Percentiles rank a stretch among this genome's conserved stretches.
phyloP scores from a whole-genome alignment of 2,329 filamentous ascomycete genomes.

The Penicillium sp. region DNA sequence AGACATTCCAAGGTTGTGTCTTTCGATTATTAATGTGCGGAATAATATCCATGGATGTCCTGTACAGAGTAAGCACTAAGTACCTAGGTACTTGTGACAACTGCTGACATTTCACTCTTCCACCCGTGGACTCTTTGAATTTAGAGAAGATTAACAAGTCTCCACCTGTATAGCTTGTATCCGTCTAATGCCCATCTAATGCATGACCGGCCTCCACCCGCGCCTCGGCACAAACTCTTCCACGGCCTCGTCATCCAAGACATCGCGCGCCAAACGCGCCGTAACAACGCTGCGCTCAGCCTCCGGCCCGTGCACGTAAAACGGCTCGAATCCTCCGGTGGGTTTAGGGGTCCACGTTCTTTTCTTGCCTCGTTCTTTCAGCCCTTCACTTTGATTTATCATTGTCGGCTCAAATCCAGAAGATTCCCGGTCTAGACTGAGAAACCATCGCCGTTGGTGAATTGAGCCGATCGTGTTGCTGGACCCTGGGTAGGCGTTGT shows the following conservation, averaged over 20 bases:
- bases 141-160: too few relatives aligned
- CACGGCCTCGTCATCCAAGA: constrained; percentile 62
- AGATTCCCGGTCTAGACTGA: constrained; percentile 59
- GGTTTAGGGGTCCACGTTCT: constrained; percentile 30
- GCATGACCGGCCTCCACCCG: constrained; percentile 53
- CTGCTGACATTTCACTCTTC: background rate
- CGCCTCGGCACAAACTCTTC: constrained; percentile 55
- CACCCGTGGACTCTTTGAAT: background rate
- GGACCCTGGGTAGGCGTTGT: constrained; percentile 66
- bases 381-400: background rate
- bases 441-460: constrained; percentile 65
- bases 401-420: constrained; percentile 52
- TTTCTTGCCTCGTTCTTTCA: background rate
- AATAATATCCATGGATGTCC: background rate
- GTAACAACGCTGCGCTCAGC: constrained; percentile 66
- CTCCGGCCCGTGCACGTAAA: constrained; percentile 60
- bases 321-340: constrained; percentile 51
- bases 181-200: constrained; percentile 8
- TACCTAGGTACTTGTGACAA: background rate
- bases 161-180: background rate
- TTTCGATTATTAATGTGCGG: background rate
- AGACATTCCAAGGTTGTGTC: background rate
- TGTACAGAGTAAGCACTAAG: background rate
- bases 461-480: constrained; percentile 64
- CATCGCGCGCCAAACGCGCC: constrained; percentile 56